Evolutionary conservation across 257 asterid genomes (phyloP).

Genomic region (Solanum etuberosum): DNA sequence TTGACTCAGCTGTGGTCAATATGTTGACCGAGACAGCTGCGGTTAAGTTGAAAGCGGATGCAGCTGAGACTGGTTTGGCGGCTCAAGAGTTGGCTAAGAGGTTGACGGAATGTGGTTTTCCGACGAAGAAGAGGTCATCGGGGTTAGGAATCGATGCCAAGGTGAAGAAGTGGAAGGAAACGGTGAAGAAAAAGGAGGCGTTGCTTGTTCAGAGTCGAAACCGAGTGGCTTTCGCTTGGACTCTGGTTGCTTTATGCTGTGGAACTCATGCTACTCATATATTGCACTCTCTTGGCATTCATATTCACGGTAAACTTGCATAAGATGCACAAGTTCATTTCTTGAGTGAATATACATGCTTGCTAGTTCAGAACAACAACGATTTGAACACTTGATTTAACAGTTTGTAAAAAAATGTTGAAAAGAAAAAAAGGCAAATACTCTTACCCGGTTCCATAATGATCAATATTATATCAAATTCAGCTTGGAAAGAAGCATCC

Average conservation of each 20-base stretch:
- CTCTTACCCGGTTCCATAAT: not conserved
- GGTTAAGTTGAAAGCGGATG: conserved; percentile 42
- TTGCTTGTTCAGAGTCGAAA: conserved; percentile 65
- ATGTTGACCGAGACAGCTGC: conserved; percentile 95
- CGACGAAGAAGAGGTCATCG: conserved; percentile 62
- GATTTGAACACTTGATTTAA: not conserved
- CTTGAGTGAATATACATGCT: not conserved
- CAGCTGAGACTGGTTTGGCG: not conserved
- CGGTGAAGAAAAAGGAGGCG: conserved; percentile 72
- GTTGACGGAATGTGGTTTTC: conserved; percentile 77
- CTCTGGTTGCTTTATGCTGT: conserved; percentile 87
- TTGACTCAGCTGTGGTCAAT: conserved; percentile 79
- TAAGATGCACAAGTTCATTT: not conserved
- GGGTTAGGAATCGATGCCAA: conserved; percentile 77
- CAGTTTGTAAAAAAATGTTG: not conserved
- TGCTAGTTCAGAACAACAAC: not conserved
- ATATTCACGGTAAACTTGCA: conserved; percentile 58
- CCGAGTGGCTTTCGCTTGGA: conserved; percentile 86
- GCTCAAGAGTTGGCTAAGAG: conserved; percentile 60
- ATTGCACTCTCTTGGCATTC: conserved; percentile 82
- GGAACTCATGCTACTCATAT: conserved; percentile 86
- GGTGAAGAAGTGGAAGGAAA: conserved; percentile 85
- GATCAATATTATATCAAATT: not conserved
- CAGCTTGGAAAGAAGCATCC: not conserved
- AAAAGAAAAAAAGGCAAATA: not conserved